Percentiles rank a stretch among this genome's conserved stretches.
These are phyloP conservation scores for Rhodotorula diobovata DNA, from an alignment of 768 basidiomycete species.

Conservation along the genomic window DNA sequence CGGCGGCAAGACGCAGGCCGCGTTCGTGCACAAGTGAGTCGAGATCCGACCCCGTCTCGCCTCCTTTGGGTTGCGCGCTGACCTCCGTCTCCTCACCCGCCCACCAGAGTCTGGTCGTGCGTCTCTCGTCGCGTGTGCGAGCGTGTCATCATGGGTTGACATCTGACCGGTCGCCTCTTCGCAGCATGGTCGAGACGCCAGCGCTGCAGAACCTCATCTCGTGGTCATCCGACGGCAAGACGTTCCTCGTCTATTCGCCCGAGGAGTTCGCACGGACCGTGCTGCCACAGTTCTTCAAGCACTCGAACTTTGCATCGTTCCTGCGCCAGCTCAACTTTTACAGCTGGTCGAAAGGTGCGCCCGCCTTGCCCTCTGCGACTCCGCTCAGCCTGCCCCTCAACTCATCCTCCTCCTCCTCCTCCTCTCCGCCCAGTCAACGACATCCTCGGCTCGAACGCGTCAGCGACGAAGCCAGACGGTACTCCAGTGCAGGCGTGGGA, in stretches of 20 bases:
- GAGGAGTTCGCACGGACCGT: slow-evolving; percentile 35
- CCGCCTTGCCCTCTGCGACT: background rate
- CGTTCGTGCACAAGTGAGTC: slow-evolving; percentile 28
- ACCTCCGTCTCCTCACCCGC: too few species aligned
- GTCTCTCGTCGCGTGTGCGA: too few species aligned
- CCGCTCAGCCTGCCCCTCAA: background rate
- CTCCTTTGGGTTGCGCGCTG: too few species aligned
- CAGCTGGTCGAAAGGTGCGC: slow-evolving; percentile 3
- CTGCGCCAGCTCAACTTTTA: slow-evolving; percentile 43
- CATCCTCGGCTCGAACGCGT: background rate
- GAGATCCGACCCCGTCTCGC: background rate
- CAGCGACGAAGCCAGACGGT: slow-evolving; percentile 12
- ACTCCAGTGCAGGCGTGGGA: slow-evolving; percentile 48
- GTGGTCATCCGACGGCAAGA: slow-evolving; percentile 28
- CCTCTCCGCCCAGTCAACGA: background rate
- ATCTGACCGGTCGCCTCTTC: background rate
- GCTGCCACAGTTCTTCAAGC: slow-evolving; percentile 49
- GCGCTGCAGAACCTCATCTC: slow-evolving; percentile 22
- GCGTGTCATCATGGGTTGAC: background rate
- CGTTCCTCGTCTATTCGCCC: slow-evolving; percentile 26
- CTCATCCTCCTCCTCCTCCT: too few species aligned
- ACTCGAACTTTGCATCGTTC: slow-evolving; percentile 49
- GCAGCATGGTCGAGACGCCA: background rate
- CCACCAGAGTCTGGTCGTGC: slow-evolving; percentile 19
- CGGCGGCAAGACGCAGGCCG: slow-evolving; percentile 17